Evolutionary conservation across 345 rosid species (phyloP).

Genomic region (Hirschfeldia incana): DNA sequence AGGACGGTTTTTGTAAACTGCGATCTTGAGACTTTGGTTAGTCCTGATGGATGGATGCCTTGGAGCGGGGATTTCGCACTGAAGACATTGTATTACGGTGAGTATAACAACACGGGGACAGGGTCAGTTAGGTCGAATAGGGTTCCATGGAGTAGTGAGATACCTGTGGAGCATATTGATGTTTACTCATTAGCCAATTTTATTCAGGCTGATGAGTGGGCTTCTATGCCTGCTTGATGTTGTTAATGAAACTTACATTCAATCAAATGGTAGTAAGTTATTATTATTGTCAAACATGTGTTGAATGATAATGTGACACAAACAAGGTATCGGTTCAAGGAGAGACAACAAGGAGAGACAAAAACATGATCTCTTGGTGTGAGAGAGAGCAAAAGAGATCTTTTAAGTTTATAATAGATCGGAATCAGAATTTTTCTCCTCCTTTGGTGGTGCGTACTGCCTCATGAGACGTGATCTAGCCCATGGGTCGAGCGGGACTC

Average conservation of each 20-base stretch:
- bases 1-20: conserved; percentile 69
- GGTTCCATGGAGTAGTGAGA: conserved; percentile 73
- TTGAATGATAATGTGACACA: conserved; percentile 2
- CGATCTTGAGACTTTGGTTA: conserved; percentile 54
- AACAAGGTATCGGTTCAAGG: conserved; percentile 8
- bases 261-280: neutral
- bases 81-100: conserved; percentile 83
- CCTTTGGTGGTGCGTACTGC: conserved; percentile 83
- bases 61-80: conserved; percentile 68
- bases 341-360: neutral
- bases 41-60: conserved; percentile 78
- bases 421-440: conserved; percentile 58
- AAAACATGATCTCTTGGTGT: conserved; percentile 11
- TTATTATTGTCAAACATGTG: neutral
- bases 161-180: conserved; percentile 56
- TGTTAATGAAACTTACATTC: neutral
- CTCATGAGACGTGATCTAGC: conserved; percentile 64
- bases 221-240: conserved; percentile 45
- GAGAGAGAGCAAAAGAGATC: neutral
- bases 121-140: conserved; percentile 54
- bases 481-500: conserved; percentile 81
- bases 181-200: conserved; percentile 69
- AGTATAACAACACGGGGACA: conserved; percentile 62
- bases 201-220: conserved; percentile 84
- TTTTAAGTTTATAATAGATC: conserved; percentile 44